Conservation (phyloP, 768 basidiomycete genomes). For the Podaxis carcinomalis region DNA sequence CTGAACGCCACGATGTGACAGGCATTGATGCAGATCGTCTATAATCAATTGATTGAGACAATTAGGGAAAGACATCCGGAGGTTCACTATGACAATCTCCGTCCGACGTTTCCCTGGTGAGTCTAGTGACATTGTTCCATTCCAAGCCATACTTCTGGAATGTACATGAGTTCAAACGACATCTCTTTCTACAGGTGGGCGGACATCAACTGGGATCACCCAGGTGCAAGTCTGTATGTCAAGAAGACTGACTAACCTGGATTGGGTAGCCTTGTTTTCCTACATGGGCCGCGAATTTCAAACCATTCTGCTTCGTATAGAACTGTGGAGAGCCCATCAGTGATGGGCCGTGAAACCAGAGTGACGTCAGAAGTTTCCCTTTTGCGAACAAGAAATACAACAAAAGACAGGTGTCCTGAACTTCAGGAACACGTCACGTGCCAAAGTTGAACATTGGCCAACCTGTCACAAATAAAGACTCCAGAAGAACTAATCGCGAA, state of each 20-base stretch:
- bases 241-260: constrained; percentile 6
- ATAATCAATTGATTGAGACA: constrained; percentile 52
- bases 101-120: constrained; percentile 56
- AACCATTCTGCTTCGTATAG: neutral
- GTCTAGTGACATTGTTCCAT: constrained; percentile 22
- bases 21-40: constrained; percentile 49
- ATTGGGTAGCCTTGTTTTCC: neutral
- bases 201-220: constrained; percentile 29
- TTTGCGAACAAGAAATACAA: constrained; percentile 10
- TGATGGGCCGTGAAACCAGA: neutral
- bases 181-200: constrained; percentile 26
- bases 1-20: neutral
- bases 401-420: constrained; percentile 6
- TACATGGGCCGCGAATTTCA: neutral
- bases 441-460: constrained; percentile 48
- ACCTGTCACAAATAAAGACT: constrained; percentile 39
- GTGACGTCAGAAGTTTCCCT: constrained; percentile 1
- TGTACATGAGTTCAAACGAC: constrained; percentile 2
- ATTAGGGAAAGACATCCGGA: constrained; percentile 62
- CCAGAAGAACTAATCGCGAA: constrained; percentile 23
- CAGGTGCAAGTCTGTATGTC: constrained; percentile 19
- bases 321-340: neutral
- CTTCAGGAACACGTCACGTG: constrained; percentile 38
- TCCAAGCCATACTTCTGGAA: constrained; percentile 6
- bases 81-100: constrained; percentile 60